Conservation (phyloP, 805 yeast genomes). For the Wickerhamiella lipophila region DNA sequence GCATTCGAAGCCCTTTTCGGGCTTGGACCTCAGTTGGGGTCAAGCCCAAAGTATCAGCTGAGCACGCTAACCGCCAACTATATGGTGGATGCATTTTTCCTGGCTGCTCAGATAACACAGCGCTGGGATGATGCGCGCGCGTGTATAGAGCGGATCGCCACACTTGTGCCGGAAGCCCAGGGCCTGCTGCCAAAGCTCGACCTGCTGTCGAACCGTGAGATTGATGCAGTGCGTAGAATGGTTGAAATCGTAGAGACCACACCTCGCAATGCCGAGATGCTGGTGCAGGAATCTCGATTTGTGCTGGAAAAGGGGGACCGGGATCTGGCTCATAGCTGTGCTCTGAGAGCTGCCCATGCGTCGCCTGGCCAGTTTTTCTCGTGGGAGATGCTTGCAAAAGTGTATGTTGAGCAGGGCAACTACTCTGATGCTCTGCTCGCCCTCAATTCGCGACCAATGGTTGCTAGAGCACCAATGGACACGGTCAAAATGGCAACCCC, state of each 20-base stretch:
- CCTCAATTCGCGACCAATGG: constrained; percentile 66
- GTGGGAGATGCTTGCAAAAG: constrained; percentile 55
- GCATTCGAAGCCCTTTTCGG: constrained; percentile 56
- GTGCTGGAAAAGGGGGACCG: constrained; percentile 42
- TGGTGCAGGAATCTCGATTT: constrained; percentile 52
- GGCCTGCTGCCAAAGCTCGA: constrained; percentile 35
- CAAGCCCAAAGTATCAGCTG: constrained; percentile 52
- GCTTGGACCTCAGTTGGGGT: constrained; percentile 56
- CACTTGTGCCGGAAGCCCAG: constrained; percentile 42
- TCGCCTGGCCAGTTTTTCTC: constrained; percentile 66
- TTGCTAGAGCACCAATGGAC: constrained; percentile 37
- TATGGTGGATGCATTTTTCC: constrained; percentile 61
- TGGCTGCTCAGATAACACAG: constrained; percentile 52
- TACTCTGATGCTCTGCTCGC: constrained; percentile 49
- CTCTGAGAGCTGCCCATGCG: constrained; percentile 47
- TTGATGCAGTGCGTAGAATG: constrained; percentile 36
- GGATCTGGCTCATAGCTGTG: constrained; percentile 45
- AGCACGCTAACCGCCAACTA: constrained; percentile 55
- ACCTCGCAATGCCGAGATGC: constrained; percentile 46
- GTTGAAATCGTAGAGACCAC: constrained; percentile 31
- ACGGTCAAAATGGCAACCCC: constrained; percentile 34
- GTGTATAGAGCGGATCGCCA: constrained; percentile 41
- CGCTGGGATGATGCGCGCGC: constrained; percentile 48
- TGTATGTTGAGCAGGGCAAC: constrained; percentile 45
- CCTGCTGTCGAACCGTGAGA: constrained; percentile 34